Percentiles rank a stretch among this genome's conserved stretches.
Conservation (phyloP, 345 rosid genomes). For the Bruguiera sexangula region DNA sequence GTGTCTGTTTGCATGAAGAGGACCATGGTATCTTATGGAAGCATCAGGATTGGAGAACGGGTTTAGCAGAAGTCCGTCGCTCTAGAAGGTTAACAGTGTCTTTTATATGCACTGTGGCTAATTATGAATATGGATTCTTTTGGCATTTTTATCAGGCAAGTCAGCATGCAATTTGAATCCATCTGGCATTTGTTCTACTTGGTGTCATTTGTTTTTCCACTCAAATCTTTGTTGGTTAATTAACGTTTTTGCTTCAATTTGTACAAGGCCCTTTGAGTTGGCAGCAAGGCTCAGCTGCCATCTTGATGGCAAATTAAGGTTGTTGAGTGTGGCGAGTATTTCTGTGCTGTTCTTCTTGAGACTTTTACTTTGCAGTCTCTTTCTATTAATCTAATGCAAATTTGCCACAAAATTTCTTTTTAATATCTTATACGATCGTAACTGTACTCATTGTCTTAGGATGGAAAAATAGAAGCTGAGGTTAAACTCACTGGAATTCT, state of each 20-base stretch:
- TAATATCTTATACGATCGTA: not conserved
- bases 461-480: conserved; percentile 95
- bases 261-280: conserved; percentile 10
- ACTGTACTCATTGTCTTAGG: conserved; percentile 40
- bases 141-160: conserved; percentile 95
- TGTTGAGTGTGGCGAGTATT: not conserved
- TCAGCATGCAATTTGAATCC: conserved; percentile 6
- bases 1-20: conserved; percentile 93
- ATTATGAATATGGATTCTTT: conserved; percentile 87
- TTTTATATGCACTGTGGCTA: conserved; percentile 83
- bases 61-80: conserved; percentile 90
- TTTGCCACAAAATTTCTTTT: not conserved
- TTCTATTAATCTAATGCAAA: too few species aligned
- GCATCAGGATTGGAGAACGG: conserved; percentile 99
- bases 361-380: not conserved
- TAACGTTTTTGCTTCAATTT: conserved; percentile 8
- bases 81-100: conserved; percentile 87
- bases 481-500: conserved; percentile 92
- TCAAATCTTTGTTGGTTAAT: not conserved
- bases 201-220: conserved; percentile 1
- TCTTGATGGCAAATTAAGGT: conserved; percentile 15
- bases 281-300: conserved; percentile 12
- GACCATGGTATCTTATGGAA: conserved; percentile 94
- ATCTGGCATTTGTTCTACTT: conserved; percentile 9
- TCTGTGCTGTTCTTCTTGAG: not conserved